Evolutionary conservation across 1,284 basidiomycete genomes (phyloP), one percentile per base, ranked within the genome.

Genomic region (Rhodotorula sp.): DNA sequence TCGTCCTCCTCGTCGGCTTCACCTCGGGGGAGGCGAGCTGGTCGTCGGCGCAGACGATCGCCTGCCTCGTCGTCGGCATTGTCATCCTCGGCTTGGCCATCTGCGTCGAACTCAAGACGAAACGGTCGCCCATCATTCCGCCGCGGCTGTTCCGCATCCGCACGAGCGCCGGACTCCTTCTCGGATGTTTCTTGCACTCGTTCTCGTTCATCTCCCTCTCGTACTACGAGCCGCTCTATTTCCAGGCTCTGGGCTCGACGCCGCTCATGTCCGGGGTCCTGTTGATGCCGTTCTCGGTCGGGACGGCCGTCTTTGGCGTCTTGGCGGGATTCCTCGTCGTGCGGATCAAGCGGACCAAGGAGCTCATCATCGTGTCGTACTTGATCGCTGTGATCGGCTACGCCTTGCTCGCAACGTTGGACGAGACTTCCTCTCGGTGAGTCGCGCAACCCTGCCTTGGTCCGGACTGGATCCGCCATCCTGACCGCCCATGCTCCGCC

Each of bases 71-170:
- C 1, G 82, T 91, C 62, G 94, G 94, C 18, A 82, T 83, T 26
- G 83, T 83, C 1, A 72, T 89, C 2, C 82, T 95, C 28, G 56
- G 89, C 6, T 73, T 80, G 0, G 87, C 86, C 19, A 84, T 84
- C 8, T 74, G 89, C 47, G 89, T 91, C 77, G 92, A 93, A 79
- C 71, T 61, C 15, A 47, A 81, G 70, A 95, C 92, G 0, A 88
- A 84, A 60, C 86, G 90, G 18, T 87, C 88, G 8, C 89, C 92
- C 0, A 91, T 95, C 72, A 82, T 97, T 12, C 91, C 92, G 14
- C 87, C 90, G 12, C 86, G 91, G 6, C 79, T 93, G 48, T 92
- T 94, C 83, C 59, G 89, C 85, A 91, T 89, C 3, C 86, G 90
- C 28, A 93, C 91, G 3, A 91, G 90, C 0, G 84, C 83, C 1